phyloP scores from a whole-genome alignment of 306 rosid species.

The Begonia loranthoides region DNA sequence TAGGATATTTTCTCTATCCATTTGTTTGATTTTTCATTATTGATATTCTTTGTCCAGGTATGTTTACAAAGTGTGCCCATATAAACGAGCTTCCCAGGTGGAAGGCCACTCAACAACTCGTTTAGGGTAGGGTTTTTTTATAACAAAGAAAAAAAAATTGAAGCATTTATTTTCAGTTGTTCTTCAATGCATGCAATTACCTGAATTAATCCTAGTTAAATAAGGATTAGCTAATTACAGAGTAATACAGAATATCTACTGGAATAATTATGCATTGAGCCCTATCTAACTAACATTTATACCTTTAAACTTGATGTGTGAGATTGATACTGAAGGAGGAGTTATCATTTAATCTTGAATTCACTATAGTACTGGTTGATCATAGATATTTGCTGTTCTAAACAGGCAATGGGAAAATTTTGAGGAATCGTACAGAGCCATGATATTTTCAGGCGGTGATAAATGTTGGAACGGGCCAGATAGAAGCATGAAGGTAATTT shows the following conservation, averaged over 20 bases:
- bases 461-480: constrained; percentile 99
- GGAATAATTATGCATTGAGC: no score
- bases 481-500: constrained; percentile 84
- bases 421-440: constrained; percentile 68
- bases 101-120: constrained; percentile 80
- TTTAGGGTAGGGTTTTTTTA: constrained; percentile 59
- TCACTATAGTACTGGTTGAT: no score
- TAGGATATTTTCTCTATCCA: background rate
- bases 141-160: no score
- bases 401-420: constrained; percentile 90
- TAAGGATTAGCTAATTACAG: no score
- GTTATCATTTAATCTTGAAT: no score
- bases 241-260: background rate
- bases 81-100: constrained; percentile 82
- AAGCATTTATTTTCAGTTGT: no score
- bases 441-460: constrained; percentile 82
- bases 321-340: no score
- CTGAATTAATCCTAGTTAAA: no score
- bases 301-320: no score
- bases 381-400: background rate
- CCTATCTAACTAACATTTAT: no score
- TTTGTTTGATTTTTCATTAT: no score
- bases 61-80: constrained; percentile 91
- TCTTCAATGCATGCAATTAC: no score
- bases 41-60: constrained; percentile 48